Evolutionary conservation across 2,329 filamentous ascomycete genomes (phyloP).

Genomic region (Tolypocladium nubicola): DNA sequence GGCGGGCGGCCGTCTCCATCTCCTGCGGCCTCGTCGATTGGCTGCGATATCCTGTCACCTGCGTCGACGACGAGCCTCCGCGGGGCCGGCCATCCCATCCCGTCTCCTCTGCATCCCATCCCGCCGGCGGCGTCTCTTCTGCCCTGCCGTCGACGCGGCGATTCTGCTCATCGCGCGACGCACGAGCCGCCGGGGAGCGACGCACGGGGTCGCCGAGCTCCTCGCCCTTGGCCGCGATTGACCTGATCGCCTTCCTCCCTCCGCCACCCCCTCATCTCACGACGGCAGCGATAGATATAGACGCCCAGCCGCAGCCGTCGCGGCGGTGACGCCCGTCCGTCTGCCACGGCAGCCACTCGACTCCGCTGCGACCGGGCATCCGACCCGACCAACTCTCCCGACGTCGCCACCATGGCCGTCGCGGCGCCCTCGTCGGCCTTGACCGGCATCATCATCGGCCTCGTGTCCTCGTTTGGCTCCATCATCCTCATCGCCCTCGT

Average conservation of each 20-base stretch:
- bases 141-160: background rate
- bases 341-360: background rate
- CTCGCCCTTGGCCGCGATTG: background rate
- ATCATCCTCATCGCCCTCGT: slow-evolving; percentile 74
- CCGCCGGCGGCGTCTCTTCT: background rate
- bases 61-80: background rate
- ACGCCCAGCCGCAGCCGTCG: slow-evolving; percentile 3
- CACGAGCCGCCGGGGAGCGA: background rate
- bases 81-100: background rate
- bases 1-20: background rate
- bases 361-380: background rate
- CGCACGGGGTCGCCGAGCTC: background rate
- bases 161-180: background rate
- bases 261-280: background rate
- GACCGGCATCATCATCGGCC: slow-evolving; percentile 83
- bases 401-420: slow-evolving; percentile 15
- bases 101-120: background rate
- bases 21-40: background rate
- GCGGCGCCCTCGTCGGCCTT: slow-evolving; percentile 34
- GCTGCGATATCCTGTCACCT: background rate
- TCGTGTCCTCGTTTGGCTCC: slow-evolving; percentile 88
- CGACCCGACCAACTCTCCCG: background rate
- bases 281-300: slow-evolving; percentile 2
- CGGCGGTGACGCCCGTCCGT: slow-evolving; percentile 5
- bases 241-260: background rate